Evolutionary conservation across 345 rosid genomes (phyloP).

Genomic region (Citrus reticulata): DNA sequence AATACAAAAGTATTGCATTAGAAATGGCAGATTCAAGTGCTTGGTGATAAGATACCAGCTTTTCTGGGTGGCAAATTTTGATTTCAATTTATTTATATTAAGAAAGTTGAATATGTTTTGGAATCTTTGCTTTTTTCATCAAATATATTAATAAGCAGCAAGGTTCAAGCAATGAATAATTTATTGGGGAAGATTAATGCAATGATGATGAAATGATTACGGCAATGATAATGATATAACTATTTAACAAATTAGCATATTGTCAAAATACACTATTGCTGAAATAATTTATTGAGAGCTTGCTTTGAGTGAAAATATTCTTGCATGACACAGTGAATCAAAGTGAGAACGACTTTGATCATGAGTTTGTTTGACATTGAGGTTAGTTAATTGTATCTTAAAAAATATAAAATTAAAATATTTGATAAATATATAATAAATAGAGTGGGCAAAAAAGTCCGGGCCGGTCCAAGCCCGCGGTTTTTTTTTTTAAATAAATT

Average conservation of each 20-base stretch:
- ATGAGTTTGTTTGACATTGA: too few relatives aligned
- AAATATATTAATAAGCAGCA: not conserved
- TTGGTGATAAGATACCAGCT: constrained; percentile 3
- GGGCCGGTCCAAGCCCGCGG: too few relatives aligned
- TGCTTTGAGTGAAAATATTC: not conserved
- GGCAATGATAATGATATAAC: not conserved
- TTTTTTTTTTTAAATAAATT: too few relatives aligned
- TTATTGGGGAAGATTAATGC: not conserved
- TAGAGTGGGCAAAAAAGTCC: too few relatives aligned
- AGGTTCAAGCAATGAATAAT: not conserved
- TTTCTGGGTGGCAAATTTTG: not conserved
- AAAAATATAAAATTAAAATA: fast-evolving
- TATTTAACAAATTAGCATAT: not conserved
- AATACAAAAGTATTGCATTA: constrained; percentile 9
- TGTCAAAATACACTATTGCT: not conserved
- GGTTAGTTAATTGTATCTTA: too few relatives aligned
- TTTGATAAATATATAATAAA: too few relatives aligned
- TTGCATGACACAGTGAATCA: not conserved
- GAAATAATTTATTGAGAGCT: not conserved
- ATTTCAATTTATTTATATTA: not conserved
- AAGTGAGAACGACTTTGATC: not conserved
- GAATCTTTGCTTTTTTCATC: constrained; percentile 19
- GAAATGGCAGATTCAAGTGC: constrained; percentile 8
- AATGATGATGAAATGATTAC: constrained; percentile 8
- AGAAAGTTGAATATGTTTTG: not conserved